Base-by-base conservation (phyloP, 2,329 filamentous ascomycete genomes). In the Didymosphaeria variabile region DNA sequence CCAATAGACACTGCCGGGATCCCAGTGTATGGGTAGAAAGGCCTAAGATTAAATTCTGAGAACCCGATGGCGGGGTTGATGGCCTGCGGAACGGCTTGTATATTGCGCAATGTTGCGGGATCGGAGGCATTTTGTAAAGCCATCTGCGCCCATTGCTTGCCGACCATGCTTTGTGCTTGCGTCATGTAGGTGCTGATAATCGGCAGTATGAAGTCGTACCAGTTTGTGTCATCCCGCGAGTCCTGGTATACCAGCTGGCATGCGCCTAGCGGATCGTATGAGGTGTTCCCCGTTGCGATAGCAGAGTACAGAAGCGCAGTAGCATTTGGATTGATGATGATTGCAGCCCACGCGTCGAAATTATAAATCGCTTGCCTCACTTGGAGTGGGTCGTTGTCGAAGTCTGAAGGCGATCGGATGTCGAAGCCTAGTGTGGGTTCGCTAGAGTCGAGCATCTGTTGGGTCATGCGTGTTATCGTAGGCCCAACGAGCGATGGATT, bases 251-350 rank as follows among this genome's bases (percentile, higher is more conserved):
- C 77, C 13, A 87, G 77, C 65, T 90, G 85, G 12, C 85, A 82
- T 0, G 86, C 85, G 6, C 87, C 87, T 4, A 82, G 76, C 0
- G 88, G 88, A 52, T 89, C 85, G 69, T 90, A 90, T 5, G 82
- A 84, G 2, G 81, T 67, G 68, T 90, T 88, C 0, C 84, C 86
- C 0, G 74, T 83, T 1, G 77, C 73, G 0, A 89, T 78, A 0
- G 88, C 87, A 19, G 81, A 76, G 55, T 84, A 84, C 0, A 90
- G 79, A 21, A 89, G 77, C 0, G 82, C 76, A 0, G 87, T 89
- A 0, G 88, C 87, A 65, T 90, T 89, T 0, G 87, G 72, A 62
- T 89, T 87, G 65, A 90, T 80, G 58, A 90, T 82, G 50, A 90
- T 82, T 0, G 88, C 88, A 0, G 85, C 87, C 81, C 85, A 90